A percentile compares a stretch with the other conserved stretches of the same genome.
Evolutionary conservation across 208 protist species (phyloP).

Genomic region (Strigomonas culicis): DNA sequence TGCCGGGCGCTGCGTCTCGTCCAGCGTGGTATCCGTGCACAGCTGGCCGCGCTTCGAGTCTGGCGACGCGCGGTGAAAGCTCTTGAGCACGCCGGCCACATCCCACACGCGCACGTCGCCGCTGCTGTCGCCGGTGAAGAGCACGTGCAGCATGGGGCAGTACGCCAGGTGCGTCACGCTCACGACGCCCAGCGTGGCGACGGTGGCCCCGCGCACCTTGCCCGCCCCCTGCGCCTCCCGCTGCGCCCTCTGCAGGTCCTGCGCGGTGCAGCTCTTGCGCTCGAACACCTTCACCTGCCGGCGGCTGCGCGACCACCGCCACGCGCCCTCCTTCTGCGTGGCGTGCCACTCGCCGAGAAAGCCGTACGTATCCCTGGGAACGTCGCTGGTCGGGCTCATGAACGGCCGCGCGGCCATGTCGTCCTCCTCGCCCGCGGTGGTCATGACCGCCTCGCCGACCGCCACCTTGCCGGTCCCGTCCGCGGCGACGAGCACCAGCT

Average conservation of each 20-base stretch:
- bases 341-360: slow-evolving; percentile 15
- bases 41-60: background rate
- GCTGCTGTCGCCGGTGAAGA: slow-evolving; percentile 29
- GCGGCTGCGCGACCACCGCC: slow-evolving; percentile 3
- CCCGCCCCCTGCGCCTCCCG: background rate
- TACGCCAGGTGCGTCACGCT: slow-evolving; percentile 29
- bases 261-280: background rate
- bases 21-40: background rate
- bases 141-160: slow-evolving; percentile 14
- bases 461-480: background rate
- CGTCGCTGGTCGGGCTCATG: background rate
- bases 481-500: background rate
- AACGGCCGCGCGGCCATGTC: background rate
- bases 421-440: background rate
- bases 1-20: background rate
- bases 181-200: background rate
- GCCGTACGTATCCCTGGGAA: slow-evolving; percentile 4
- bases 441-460: background rate
- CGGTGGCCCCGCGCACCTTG: background rate
- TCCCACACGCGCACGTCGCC: slow-evolving; percentile 38
- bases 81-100: slow-evolving; percentile 15
- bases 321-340: slow-evolving; percentile 7
- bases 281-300: too few species aligned
- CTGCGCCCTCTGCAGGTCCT: background rate
- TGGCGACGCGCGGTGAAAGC: background rate